phyloP scores from a whole-genome alignment of 1,284 basidiomycete genomes.

The Irpex rosettiformis region DNA sequence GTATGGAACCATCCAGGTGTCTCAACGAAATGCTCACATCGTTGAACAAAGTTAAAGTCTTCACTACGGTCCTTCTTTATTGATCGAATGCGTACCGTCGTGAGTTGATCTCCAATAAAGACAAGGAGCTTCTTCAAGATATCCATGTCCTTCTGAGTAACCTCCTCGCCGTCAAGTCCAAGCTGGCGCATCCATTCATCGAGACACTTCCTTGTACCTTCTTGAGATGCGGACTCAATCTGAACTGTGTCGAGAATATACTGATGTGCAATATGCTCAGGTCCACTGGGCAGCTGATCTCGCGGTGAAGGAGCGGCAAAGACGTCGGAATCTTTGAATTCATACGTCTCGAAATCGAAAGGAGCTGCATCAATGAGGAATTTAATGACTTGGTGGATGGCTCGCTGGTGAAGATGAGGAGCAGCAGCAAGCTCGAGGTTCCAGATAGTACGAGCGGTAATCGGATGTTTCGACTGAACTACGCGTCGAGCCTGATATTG shows the following conservation, averaged over 20 bases:
- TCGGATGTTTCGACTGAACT: slow-evolving; percentile 20
- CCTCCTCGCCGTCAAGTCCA: slow-evolving; percentile 8
- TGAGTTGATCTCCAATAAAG: slow-evolving; percentile 27
- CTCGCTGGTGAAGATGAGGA: slow-evolving; percentile 14
- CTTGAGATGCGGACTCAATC: slow-evolving; percentile 35
- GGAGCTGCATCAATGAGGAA: slow-evolving; percentile 6
- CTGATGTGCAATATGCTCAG: slow-evolving; percentile 23
- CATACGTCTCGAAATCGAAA: slow-evolving; percentile 21
- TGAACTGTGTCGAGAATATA: slow-evolving; percentile 31
- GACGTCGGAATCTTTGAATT: slow-evolving; percentile 7
- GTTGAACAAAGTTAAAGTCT: slow-evolving; percentile 21
- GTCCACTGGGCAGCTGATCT: slow-evolving; percentile 25
- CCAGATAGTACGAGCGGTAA: slow-evolving; percentile 22
- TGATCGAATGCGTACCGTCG: slow-evolving; percentile 16
- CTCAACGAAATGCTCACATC: slow-evolving; percentile 18
- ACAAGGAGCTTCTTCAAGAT: slow-evolving; percentile 16
- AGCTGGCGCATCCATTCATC: slow-evolving; percentile 20
- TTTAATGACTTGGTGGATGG: slow-evolving; percentile 8
- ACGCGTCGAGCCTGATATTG: slow-evolving; percentile 20
- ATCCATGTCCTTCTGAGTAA: slow-evolving; percentile 8
- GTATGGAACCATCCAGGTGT: slow-evolving; percentile 24
- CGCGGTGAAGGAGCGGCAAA: slow-evolving; percentile 26
- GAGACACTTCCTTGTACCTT: slow-evolving; percentile 28
- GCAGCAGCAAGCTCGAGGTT: slow-evolving; percentile 17
- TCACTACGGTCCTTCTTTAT: slow-evolving; percentile 17